Evolutionary conservation across 2,329 filamentous ascomycete genomes (phyloP).

Genomic region (Trichoderma atrobrunneum): DNA sequence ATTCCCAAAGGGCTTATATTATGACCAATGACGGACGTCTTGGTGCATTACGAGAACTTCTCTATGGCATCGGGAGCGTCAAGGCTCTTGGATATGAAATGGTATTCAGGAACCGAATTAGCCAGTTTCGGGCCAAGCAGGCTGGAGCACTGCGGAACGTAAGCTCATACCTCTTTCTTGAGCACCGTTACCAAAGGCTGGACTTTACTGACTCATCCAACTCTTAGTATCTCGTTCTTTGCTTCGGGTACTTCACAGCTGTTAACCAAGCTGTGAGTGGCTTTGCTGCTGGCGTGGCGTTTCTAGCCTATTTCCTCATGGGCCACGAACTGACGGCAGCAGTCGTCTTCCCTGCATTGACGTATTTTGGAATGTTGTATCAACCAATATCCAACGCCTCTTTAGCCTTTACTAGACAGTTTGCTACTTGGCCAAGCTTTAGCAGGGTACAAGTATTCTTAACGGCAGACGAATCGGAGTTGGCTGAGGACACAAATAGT

Average conservation of each 20-base stretch:
- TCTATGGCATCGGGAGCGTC: not conserved
- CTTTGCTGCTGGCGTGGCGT: not conserved
- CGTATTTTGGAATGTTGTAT: not conserved
- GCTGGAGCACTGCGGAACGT: not conserved
- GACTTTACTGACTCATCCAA: not conserved
- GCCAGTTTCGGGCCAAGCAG: not conserved
- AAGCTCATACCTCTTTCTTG: not conserved
- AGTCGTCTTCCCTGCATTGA: not conserved
- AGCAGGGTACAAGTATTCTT: not conserved
- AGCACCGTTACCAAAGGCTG: not conserved
- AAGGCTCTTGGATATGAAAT: not conserved
- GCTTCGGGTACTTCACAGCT: not conserved
- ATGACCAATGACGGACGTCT: not conserved
- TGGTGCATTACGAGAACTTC: not conserved
- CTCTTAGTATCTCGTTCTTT: not conserved
- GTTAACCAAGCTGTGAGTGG: not conserved
- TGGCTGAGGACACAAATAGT: not conserved
- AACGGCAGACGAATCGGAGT: not conserved
- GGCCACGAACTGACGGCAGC: not conserved
- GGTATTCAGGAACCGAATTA: not conserved
- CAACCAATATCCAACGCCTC: not conserved
- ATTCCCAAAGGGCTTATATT: not conserved
- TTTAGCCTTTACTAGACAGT: not conserved
- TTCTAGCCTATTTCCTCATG: not conserved
- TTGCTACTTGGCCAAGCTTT: not conserved